phyloP scores from a whole-genome alignment of 306 rosid species.

The Quercus variabilis region DNA sequence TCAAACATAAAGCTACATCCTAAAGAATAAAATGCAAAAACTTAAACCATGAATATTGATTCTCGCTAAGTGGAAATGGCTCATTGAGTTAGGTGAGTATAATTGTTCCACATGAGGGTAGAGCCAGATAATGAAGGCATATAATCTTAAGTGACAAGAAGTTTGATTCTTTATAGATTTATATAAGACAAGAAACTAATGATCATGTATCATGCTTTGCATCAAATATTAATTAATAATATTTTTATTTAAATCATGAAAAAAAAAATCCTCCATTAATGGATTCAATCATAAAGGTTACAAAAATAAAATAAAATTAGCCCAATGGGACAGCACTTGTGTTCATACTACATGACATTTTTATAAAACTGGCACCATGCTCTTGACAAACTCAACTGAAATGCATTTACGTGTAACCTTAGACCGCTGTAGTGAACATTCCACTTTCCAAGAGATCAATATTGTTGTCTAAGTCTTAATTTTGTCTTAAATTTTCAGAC shows the following conservation, averaged over 20 bases:
- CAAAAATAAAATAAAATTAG: neutral
- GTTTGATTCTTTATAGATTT: neutral
- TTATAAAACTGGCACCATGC: neutral
- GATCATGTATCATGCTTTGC: neutral
- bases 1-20: neutral
- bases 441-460: neutral
- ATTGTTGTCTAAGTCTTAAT: neutral
- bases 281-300: neutral
- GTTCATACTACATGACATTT: neutral
- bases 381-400: neutral
- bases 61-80: neutral
- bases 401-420: neutral
- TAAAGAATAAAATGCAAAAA: neutral
- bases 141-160: neutral
- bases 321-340: neutral
- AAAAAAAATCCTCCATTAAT: neutral
- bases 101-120: neutral
- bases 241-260: neutral
- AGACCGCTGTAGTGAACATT: neutral
- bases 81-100: neutral
- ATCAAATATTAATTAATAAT: neutral
- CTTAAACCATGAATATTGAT: neutral
- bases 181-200: neutral
- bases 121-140: neutral
- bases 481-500: neutral